Conservation (phyloP, 768 basidiomycete species). For the Termitomyces sp. region DNA sequence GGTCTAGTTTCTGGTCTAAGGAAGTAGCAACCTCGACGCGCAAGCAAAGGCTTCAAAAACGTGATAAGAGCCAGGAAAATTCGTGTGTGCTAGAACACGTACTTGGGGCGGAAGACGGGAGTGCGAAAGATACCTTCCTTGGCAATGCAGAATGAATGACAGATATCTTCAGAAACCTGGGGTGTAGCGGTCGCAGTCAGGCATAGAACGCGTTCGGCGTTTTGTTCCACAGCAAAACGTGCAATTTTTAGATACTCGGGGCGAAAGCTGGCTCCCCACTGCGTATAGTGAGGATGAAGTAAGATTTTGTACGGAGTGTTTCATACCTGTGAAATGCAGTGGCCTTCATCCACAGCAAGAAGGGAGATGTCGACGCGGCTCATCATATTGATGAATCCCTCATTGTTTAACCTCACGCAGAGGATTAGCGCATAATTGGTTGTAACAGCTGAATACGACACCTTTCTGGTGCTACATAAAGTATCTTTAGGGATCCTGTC, state of each 20-base stretch:
- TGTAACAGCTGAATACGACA: neutral
- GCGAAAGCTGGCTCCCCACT: conserved; percentile 19
- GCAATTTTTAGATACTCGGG: conserved; percentile 19
- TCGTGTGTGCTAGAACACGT: neutral
- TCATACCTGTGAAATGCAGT: conserved; percentile 43
- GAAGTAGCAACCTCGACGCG: conserved; percentile 13
- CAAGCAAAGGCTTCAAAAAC: conserved; percentile 10
- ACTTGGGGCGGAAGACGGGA: conserved; percentile 18
- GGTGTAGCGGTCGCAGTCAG: conserved; percentile 19
- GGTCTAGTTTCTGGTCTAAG: conserved; percentile 9
- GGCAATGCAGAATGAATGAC: conserved; percentile 10
- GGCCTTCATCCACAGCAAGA: conserved; percentile 49
- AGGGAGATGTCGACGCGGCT: conserved; percentile 39
- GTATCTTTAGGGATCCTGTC: conserved; percentile 15
- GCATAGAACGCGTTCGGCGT: conserved; percentile 17
- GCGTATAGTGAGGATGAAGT: neutral
- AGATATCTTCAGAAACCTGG: conserved; percentile 12
- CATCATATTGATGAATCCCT: conserved; percentile 34
- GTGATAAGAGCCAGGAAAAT: neutral
- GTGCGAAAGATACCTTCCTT: conserved; percentile 16
- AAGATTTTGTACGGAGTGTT: neutral
- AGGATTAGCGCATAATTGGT: neutral
- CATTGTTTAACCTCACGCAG: conserved; percentile 14
- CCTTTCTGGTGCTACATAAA: conserved; percentile 20
- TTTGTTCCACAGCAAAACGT: conserved; percentile 15